Evolutionary conservation across 2,329 filamentous ascomycete species (phyloP).

Genomic region (Fusarium sp.): DNA sequence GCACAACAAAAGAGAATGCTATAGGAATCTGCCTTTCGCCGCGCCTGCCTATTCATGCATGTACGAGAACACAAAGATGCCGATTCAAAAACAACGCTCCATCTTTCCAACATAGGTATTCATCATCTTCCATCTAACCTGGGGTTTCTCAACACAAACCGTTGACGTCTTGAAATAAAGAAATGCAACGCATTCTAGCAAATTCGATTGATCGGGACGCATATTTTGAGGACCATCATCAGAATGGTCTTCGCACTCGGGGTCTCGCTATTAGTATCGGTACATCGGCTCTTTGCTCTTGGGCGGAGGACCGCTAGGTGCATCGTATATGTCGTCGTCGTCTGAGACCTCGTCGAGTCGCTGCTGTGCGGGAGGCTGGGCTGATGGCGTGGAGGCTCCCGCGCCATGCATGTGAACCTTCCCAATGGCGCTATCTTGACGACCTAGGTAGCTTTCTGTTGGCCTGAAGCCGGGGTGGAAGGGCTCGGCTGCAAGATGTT

Average conservation of each 20-base stretch:
- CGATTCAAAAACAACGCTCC: slow-evolving; percentile 27
- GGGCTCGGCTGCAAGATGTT: slow-evolving; percentile 50
- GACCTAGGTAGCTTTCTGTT: slow-evolving; percentile 43
- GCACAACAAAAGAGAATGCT: slow-evolving; percentile 37
- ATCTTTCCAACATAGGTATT: slow-evolving; percentile 17
- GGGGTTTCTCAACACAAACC: not conserved
- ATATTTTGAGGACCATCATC: not conserved
- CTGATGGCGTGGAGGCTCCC: slow-evolving; percentile 34
- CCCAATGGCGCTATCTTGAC: slow-evolving; percentile 56
- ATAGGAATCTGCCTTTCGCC: slow-evolving; percentile 43
- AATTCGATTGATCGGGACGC: not conserved
- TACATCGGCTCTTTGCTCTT: slow-evolving; percentile 54
- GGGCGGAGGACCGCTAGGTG: slow-evolving; percentile 43
- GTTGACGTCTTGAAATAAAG: slow-evolving; percentile 5
- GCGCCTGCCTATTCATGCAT: slow-evolving; percentile 40
- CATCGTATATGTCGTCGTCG: slow-evolving; percentile 56
- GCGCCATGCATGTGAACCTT: slow-evolving; percentile 58
- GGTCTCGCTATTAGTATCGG: slow-evolving; percentile 45
- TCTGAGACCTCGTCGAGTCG: slow-evolving; percentile 47
- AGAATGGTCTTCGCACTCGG: not conserved
- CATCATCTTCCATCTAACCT: not conserved
- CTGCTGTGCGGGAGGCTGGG: slow-evolving; percentile 28
- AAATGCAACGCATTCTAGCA: not conserved
- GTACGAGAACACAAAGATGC: slow-evolving; percentile 21
- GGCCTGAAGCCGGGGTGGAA: slow-evolving; percentile 53